Evolutionary conservation across 2,329 filamentous ascomycete species (phyloP).

Genomic region (Xylaria sp.): DNA sequence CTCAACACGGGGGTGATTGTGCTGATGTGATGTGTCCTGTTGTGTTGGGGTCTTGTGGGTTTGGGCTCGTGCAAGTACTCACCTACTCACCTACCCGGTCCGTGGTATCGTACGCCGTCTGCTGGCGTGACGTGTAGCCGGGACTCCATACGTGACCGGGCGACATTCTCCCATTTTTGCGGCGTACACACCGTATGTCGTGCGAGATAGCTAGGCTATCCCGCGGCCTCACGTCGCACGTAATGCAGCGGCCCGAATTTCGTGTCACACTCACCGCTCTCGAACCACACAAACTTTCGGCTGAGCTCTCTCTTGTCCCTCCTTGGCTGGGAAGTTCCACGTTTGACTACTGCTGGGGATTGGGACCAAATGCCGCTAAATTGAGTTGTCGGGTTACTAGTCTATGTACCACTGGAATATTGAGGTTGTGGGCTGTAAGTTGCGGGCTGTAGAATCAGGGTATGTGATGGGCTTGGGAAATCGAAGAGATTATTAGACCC

Average conservation of each 20-base stretch:
- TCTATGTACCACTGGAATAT: background rate
- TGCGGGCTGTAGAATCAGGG: background rate
- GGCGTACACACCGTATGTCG: constrained; percentile 2
- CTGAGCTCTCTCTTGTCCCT: constrained; percentile 9
- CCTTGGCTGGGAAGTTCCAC: constrained; percentile 10
- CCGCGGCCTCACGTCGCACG: constrained; percentile 26
- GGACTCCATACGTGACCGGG: background rate
- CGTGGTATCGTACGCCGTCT: background rate
- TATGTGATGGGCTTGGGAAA: background rate
- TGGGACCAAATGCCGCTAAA: background rate
- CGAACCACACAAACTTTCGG: constrained; percentile 16
- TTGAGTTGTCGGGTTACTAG: constrained; percentile 4
- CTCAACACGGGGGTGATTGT: constrained; percentile 16
- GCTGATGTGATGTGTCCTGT: background rate
- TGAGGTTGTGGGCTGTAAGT: constrained; percentile 1
- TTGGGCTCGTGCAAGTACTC: background rate
- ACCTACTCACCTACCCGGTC: background rate
- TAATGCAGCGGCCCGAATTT: constrained; percentile 34
- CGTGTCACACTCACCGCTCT: constrained; percentile 12
- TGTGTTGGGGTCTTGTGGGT: background rate
- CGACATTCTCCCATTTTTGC: background rate
- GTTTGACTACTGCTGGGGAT: background rate
- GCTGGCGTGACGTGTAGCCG: constrained; percentile 21
- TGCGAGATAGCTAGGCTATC: constrained; percentile 8
- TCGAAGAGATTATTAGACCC: background rate